phyloP scores from a whole-genome alignment of 106 monocot genomes.

The Dendrobium huoshanense region DNA sequence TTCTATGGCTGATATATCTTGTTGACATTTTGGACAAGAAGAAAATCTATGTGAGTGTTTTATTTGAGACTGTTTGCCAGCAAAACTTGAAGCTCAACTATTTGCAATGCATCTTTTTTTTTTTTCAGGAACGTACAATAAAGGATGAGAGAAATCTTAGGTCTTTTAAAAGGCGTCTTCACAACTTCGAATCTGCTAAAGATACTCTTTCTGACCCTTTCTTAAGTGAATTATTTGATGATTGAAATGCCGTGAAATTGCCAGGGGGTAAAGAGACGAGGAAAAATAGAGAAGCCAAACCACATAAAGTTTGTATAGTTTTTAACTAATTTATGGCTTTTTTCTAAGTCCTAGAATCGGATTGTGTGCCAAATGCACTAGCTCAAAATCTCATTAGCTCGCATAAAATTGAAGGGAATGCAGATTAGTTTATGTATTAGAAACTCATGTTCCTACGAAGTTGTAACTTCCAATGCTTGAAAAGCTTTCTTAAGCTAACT shows the following conservation, averaged over 20 bases:
- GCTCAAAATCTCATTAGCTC: too few species aligned
- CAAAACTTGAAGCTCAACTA: background rate
- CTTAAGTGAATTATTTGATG: constrained; percentile 31
- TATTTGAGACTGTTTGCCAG: background rate
- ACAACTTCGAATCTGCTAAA: constrained; percentile 58
- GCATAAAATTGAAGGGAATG: too few species aligned
- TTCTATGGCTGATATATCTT: constrained; percentile 82
- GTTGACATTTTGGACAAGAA: constrained; percentile 75
- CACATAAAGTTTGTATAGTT: background rate
- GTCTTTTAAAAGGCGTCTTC: constrained; percentile 71
- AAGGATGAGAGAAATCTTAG: constrained; percentile 77
- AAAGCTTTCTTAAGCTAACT: too few species aligned
- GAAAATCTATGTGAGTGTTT: constrained; percentile 74
- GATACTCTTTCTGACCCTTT: constrained; percentile 61
- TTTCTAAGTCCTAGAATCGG: background rate
- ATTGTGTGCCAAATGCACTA: too few species aligned
- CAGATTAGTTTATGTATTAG: too few species aligned
- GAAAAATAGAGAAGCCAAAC: background rate
- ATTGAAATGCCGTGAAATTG: background rate
- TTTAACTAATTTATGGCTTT: background rate
- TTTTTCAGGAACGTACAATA: constrained; percentile 48
- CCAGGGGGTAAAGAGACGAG: background rate
- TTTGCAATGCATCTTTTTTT: background rate
- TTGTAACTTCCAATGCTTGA: too few species aligned
- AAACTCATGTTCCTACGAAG: too few species aligned